A percentile compares a stretch with the other conserved stretches of the same genome.
These are phyloP conservation scores for Penicillium manginii DNA, from an alignment of 495 filamentous ascomycete species.

Conservation along the genomic window DNA sequence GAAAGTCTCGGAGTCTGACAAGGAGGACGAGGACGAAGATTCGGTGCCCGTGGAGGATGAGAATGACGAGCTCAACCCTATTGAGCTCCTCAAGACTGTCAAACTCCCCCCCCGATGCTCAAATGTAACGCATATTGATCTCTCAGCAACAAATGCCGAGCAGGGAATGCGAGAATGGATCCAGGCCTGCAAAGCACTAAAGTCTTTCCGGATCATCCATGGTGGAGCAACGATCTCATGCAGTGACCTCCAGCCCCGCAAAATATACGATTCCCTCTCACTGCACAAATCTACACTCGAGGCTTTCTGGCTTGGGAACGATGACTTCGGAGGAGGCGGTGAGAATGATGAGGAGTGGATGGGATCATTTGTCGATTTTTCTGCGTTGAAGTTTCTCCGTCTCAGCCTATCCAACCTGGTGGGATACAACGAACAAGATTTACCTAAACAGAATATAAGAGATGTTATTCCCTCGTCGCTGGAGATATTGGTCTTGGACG, in stretches of 20 bases:
- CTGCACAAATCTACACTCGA: neutral
- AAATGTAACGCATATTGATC: neutral
- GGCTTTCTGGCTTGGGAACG: neutral
- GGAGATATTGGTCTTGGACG: neutral
- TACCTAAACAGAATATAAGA: neutral
- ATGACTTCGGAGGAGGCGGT: neutral
- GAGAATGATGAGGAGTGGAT: neutral
- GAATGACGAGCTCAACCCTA: neutral
- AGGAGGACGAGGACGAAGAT: neutral
- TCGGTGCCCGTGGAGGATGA: neutral
- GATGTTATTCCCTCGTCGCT: neutral
- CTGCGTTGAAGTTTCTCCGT: neutral
- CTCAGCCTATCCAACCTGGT: neutral
- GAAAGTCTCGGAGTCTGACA: neutral
- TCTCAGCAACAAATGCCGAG: neutral
- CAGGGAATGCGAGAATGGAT: neutral
- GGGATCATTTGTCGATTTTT: neutral
- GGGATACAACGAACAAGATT: neutral
- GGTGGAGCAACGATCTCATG: neutral
- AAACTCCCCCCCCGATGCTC: neutral
- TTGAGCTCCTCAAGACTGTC: too few relatives aligned
- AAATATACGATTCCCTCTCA: neutral
- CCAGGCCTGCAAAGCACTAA: neutral
- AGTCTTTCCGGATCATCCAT: neutral
- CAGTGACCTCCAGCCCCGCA: neutral